A percentile compares a stretch with the other conserved stretches of the same genome.
Conservation (phyloP, 2,329 filamentous ascomycete species). For the Cercospora sp. region DNA sequence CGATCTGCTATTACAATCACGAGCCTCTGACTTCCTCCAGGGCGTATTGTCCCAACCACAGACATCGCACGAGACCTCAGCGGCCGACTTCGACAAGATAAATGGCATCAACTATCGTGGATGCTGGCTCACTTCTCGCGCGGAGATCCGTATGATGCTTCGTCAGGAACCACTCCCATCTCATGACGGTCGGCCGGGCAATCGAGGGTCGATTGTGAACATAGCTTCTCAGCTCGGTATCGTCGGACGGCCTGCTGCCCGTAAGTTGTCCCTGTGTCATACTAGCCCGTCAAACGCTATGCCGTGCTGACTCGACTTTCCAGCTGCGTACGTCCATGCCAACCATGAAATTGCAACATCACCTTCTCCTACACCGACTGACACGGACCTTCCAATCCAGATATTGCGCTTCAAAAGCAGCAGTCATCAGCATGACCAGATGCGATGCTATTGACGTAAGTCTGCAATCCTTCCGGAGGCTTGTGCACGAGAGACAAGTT, state of each 20-base stretch:
- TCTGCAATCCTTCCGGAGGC: neutral
- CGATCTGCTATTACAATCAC: neutral
- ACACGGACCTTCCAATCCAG: neutral
- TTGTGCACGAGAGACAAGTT: conserved; percentile 1
- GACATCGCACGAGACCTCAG: conserved; percentile 40
- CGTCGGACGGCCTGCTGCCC: conserved; percentile 45
- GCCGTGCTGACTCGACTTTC: neutral
- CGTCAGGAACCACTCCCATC: conserved; percentile 46
- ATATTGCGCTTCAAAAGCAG: conserved; percentile 51
- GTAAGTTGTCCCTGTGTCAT: conserved; percentile 35
- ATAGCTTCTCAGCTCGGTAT: conserved; percentile 48
- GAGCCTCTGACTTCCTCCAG: conserved; percentile 3
- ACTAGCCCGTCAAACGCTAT: conserved; percentile 1
- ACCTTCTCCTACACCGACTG: neutral
- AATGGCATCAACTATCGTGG: conserved; percentile 49
- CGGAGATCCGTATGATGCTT: conserved; percentile 48
- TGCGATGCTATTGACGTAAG: conserved; percentile 52
- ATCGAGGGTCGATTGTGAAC: conserved; percentile 49
- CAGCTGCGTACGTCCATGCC: conserved; percentile 1
- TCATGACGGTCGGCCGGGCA: conserved; percentile 47
- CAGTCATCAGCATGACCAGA: conserved; percentile 49
- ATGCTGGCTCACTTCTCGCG: conserved; percentile 48
- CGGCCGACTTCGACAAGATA: conserved; percentile 47
- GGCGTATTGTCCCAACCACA: conserved; percentile 45
- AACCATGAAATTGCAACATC: conserved; percentile 38